phyloP scores from a whole-genome alignment of 2,329 filamentous ascomycete species.

The Apiospora koreana region DNA sequence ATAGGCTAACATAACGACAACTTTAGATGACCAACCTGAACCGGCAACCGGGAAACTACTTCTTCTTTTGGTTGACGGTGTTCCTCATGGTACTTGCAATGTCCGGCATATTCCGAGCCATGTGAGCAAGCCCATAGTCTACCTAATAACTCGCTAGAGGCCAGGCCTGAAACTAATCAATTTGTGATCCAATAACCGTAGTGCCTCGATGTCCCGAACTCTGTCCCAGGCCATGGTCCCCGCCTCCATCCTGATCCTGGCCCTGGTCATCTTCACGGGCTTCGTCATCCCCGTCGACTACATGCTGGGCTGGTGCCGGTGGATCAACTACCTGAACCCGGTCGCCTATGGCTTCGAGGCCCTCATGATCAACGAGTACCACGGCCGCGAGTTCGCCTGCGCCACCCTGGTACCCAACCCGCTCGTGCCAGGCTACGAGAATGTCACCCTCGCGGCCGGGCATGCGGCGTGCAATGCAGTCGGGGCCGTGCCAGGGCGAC shows the following conservation, averaged over 20 bases:
- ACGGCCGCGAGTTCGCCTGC: conserved; percentile 58
- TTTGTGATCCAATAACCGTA: not conserved
- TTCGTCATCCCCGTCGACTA: conserved; percentile 52
- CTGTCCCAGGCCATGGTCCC: conserved; percentile 58
- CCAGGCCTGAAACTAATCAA: not conserved
- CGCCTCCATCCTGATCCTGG: conserved; percentile 56
- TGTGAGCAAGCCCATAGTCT: conserved; percentile 37
- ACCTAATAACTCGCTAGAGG: no score
- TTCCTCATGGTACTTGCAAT: conserved; percentile 71
- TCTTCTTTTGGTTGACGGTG: conserved; percentile 72
- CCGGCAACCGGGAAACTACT: conserved; percentile 68
- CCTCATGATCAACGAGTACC: conserved; percentile 73
- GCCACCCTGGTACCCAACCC: conserved; percentile 43
- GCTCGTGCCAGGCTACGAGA: not conserved
- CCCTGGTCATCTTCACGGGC: conserved; percentile 62
- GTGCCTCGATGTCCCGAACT: conserved; percentile 67
- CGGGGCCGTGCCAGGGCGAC: conserved; percentile 55
- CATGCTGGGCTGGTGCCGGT: conserved; percentile 74
- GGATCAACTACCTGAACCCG: conserved; percentile 76
- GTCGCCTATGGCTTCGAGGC: conserved; percentile 75
- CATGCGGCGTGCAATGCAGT: conserved; percentile 43
- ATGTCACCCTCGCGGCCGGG: not conserved
- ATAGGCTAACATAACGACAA: not conserved
- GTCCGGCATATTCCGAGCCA: conserved; percentile 74
- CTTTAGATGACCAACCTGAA: conserved; percentile 19